Evolutionary conservation across 2,329 filamentous ascomycete genomes (phyloP).

Genomic region (Penicillium sp.): DNA sequence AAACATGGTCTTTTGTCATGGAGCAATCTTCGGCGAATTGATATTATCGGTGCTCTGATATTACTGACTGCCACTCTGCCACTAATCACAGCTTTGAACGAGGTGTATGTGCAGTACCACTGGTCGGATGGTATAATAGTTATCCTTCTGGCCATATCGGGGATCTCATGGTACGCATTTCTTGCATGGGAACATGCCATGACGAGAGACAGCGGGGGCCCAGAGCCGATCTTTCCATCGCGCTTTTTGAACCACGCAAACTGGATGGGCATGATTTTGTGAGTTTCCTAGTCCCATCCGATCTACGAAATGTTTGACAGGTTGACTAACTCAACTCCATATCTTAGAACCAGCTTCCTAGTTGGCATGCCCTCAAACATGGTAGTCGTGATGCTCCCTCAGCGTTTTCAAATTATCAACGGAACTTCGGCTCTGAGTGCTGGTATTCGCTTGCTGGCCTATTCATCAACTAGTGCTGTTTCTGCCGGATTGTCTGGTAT

Average conservation of each 20-base stretch:
- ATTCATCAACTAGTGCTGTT: slow-evolving; percentile 22
- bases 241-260: slow-evolving; percentile 23
- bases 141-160: slow-evolving; percentile 1
- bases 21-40: slow-evolving; percentile 36
- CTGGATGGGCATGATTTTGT: slow-evolving; percentile 27
- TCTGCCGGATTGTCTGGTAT: slow-evolving; percentile 22
- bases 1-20: not conserved
- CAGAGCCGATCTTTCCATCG: slow-evolving; percentile 25
- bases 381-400: slow-evolving; percentile 27
- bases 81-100: slow-evolving; percentile 46
- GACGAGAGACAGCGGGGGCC: slow-evolving; percentile 16
- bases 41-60: slow-evolving; percentile 35
- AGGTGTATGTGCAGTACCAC: slow-evolving; percentile 40
- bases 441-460: slow-evolving; percentile 24
- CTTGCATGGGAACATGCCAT: slow-evolving; percentile 28
- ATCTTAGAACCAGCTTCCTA: slow-evolving; percentile 24
- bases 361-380: slow-evolving; percentile 24
- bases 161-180: slow-evolving; percentile 28
- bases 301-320: not conserved
- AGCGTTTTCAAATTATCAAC: slow-evolving; percentile 25
- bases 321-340: not conserved
- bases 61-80: slow-evolving; percentile 42
- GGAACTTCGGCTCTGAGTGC: slow-evolving; percentile 23
- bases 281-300: not conserved
- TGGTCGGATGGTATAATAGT: slow-evolving; percentile 41